phyloP scores from a whole-genome alignment of 2,329 filamentous ascomycete genomes.

The Beauveria caledonica region DNA sequence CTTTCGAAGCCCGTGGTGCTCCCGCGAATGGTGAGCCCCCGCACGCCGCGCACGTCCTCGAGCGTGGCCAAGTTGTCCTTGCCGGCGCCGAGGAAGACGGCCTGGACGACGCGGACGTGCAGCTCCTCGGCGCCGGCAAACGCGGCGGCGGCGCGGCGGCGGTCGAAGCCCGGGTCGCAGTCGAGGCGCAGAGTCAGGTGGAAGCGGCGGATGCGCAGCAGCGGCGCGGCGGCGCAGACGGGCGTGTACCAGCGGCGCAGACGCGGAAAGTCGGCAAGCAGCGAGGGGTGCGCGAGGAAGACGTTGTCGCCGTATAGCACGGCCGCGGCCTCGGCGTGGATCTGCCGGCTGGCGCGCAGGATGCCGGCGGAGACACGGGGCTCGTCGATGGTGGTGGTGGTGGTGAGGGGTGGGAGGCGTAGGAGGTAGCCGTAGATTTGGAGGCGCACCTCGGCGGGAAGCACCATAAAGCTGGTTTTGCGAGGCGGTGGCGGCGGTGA shows the following conservation, averaged over 20 bases:
- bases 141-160: conserved; percentile 22
- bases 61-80: conserved; percentile 31
- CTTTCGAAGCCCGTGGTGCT: conserved; percentile 32
- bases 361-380: conserved; percentile 21
- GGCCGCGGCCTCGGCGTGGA: conserved; percentile 31
- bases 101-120: conserved; percentile 31
- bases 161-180: conserved; percentile 26
- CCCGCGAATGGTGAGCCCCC: conserved; percentile 27
- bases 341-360: conserved; percentile 32
- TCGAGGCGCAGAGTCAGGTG: conserved; percentile 34
- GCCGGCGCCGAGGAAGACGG: conserved; percentile 29
- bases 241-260: conserved; percentile 26
- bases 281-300: conserved; percentile 33
- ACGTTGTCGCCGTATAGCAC: conserved; percentile 36
- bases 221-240: conserved; percentile 21
- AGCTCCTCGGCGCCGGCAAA: conserved; percentile 32
- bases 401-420: conserved; percentile 20
- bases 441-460: conserved; percentile 38
- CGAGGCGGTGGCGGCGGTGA: neutral
- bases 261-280: conserved; percentile 34
- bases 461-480: conserved; percentile 24
- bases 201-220: conserved; percentile 30
- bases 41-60: conserved; percentile 34
- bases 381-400: conserved; percentile 1
- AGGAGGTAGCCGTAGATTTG: conserved; percentile 38